Base-by-base conservation (phyloP, 306 rosid species). In the Vigna trinervia region DNA sequence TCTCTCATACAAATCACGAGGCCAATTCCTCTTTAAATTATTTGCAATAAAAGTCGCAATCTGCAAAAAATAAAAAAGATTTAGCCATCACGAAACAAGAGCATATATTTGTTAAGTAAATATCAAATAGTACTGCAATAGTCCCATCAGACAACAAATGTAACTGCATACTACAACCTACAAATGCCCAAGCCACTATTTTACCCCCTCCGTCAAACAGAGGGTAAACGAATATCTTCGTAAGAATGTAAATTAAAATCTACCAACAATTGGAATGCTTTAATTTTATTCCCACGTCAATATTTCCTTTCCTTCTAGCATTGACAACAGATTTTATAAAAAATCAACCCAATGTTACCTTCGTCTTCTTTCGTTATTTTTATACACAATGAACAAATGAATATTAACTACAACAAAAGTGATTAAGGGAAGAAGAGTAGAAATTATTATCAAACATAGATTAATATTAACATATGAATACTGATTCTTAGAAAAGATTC, bases 41-140 rank as follows among this genome's bases (percentile, higher is more conserved):
- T 90, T 95, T 17, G 99, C 99, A 75, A 95, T 89, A 78, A 95
- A 92, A 82, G 81, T 88, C 17, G 96, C 91, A 81, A 95, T 95
- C 99, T 95, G 92, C 94, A 76, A 38, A 80, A 30, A 76, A 54
- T n/a, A 32, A n/a, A 36, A 58, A 23, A 57, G 14, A 74, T 48
- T 53, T 52, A 67, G 60, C 17, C 17, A 74, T 80, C 39, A 75
- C 28, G 63, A 60, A 65, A 59, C 47, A 70, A 70, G 10, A 36
- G 28, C 53, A 65, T 15, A 46, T 14, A 15, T 14, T 30, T 0
- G 68, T 6, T 13, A 76, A 52, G 54, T 38, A 58, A 73, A 62
- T 63, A 22, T 54, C 73, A 64, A 20, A 28, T 43, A 36, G 30
- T 58, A 77, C 26, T 32, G 32, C 54, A 60, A 71, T 11, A 26